Base-by-base conservation (phyloP, 257 asterid genomes). In the Paulownia fortunei region DNA sequence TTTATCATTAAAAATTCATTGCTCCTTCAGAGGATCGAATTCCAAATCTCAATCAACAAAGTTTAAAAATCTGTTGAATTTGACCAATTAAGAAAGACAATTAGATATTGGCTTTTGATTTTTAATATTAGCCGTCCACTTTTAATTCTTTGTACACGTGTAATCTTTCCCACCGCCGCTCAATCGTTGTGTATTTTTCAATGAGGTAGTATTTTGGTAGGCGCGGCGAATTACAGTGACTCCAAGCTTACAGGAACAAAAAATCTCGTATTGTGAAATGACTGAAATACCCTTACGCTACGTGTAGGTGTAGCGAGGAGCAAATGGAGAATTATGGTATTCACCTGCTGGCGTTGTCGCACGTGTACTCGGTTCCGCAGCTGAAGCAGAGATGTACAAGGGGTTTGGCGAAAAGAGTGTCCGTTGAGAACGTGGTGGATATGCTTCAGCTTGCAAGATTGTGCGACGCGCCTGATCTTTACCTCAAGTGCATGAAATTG, bases 381-480 rank as follows among this genome's bases (percentile, higher is more conserved):
- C 97, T 94, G 82, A 94, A 94, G 89, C 94, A 80, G 88, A 88
- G 81, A 76, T 91, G 97, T 74, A 73, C 89, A 4, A 91, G 76
- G 70, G 94, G 92, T 0, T 82, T 94, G 71, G 85, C 83, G 0
- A 82, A n/a, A n/a, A n/a, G 67, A 87, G 7, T 95, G 85, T 89
- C 65, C 3, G 62, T 74, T 12, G 93, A 88, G 12, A 91, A 91
- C 54, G 94, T 88, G 11, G 96, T 95, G 74, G 99, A 95, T 19
- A 51, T 93, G 63, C 91, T 95, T 62, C 98, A 95, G 90, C 95
- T 95, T 10, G 96, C 99, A 0, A 82, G 97, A 59, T 62, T 93
- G 68, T 95, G 98, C 80, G 92, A 93, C 52, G 98, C 98, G 15
- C 98, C 99, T 9, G 92, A 91, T 89, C 94, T 95, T 41, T 76